phyloP scores from a whole-genome alignment of 805 yeast genomes.

The Metschnikowia peoriensis region DNA sequence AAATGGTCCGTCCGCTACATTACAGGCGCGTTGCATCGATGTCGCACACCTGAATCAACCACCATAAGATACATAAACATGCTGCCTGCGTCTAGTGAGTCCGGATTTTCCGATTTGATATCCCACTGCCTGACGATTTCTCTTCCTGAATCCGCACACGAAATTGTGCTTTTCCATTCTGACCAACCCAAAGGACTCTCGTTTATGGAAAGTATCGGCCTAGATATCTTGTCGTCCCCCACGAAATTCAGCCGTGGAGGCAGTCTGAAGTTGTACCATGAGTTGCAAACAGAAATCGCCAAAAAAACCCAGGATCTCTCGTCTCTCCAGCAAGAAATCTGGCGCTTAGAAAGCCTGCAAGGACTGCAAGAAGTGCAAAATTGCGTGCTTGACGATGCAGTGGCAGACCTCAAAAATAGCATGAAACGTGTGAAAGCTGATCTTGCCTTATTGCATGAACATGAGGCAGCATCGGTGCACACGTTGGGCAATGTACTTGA shows the following conservation, averaged over 20 bases:
- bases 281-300: constrained; percentile 10
- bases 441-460: constrained; percentile 27
- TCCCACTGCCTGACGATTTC: background rate
- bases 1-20: background rate
- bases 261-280: constrained; percentile 6
- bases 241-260: background rate
- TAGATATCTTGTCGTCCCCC: background rate
- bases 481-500: constrained; percentile 20
- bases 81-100: background rate
- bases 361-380: constrained; percentile 38
- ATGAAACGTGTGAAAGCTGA: constrained; percentile 33
- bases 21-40: background rate
- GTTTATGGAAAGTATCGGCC: constrained; percentile 1
- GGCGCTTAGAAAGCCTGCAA: constrained; percentile 36
- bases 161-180: background rate
- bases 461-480: constrained; percentile 22
- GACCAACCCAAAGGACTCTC: background rate
- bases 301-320: constrained; percentile 10
- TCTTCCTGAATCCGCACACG: background rate
- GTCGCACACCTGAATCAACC: constrained; percentile 1
- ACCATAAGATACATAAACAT: background rate
- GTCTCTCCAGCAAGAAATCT: constrained; percentile 14
- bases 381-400: constrained; percentile 31
- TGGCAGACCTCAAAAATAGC: constrained; percentile 37
- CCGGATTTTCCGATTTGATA: background rate